A percentile compares a stretch with the other conserved stretches of the same genome.
phyloP scores from a whole-genome alignment of 768 basidiomycete species.

The Gymnopilus dilepis region DNA sequence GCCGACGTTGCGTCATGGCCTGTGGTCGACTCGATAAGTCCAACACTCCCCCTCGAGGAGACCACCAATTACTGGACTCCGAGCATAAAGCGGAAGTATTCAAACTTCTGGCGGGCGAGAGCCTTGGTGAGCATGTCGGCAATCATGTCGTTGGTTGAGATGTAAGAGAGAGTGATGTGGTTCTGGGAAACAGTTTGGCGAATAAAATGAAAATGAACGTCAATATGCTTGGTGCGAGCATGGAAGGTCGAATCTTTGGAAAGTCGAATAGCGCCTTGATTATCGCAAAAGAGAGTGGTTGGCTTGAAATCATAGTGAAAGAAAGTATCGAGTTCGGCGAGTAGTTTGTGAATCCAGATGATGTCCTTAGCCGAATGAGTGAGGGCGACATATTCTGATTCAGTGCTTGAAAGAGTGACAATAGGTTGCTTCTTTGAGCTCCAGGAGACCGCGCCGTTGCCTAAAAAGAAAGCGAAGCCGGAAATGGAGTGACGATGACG shows the following conservation, averaged over 20 bases:
- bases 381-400: constrained; percentile 21
- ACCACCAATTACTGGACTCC: constrained; percentile 23
- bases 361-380: constrained; percentile 15
- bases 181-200: constrained; percentile 35
- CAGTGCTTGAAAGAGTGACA: constrained; percentile 27
- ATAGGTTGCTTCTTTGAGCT: constrained; percentile 33
- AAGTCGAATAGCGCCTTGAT: constrained; percentile 40
- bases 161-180: constrained; percentile 33
- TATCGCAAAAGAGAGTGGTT: constrained; percentile 41
- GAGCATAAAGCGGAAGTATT: constrained; percentile 16
- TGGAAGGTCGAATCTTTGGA: constrained; percentile 41
- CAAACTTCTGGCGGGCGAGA: constrained; percentile 26
- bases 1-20: too few relatives aligned
- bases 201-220: constrained; percentile 44
- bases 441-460: constrained; percentile 37
- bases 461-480: constrained; percentile 27
- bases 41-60: too few relatives aligned
- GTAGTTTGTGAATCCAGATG: constrained; percentile 10
- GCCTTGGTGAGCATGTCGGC: constrained; percentile 50
- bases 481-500: constrained; percentile 12
- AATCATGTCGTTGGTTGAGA: constrained; percentile 37
- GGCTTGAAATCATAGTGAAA: too few relatives aligned
- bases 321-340: too few relatives aligned
- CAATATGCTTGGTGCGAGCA: constrained; percentile 47
- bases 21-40: too few relatives aligned